These are phyloP conservation scores for Populus hybrid DNA, from an alignment of 441 rosid genomes.

Conservation along the genomic window DNA sequence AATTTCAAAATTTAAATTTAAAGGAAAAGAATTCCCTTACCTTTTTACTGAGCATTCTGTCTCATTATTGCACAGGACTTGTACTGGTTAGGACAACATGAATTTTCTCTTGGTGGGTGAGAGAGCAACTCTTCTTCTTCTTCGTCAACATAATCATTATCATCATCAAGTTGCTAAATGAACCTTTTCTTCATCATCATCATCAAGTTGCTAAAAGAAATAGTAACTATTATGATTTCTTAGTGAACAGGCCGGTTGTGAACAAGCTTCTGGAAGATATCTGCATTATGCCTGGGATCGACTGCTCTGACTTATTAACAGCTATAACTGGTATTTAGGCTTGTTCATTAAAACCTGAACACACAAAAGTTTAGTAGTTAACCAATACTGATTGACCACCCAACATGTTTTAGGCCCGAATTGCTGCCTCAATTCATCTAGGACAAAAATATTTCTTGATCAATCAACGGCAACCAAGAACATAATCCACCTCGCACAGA, in stretches of 20 bases:
- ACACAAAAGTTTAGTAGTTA: background rate
- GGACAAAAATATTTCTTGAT: slow-evolving; percentile 16
- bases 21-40: background rate
- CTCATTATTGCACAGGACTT: slow-evolving; percentile 27
- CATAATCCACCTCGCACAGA: slow-evolving; percentile 46
- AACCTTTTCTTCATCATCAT: background rate
- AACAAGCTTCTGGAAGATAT: slow-evolving; percentile 27
- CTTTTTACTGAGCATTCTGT: background rate
- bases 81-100: slow-evolving; percentile 39
- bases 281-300: slow-evolving; percentile 27
- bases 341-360: background rate
- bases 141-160: no score
- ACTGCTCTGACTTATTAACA: slow-evolving; percentile 30
- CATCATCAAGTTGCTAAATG: background rate
- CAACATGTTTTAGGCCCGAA: slow-evolving; percentile 28
- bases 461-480: slow-evolving; percentile 47
- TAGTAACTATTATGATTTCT: background rate
- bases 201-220: background rate
- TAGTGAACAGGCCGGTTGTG: slow-evolving; percentile 29
- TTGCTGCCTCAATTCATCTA: slow-evolving; percentile 43
- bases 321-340: slow-evolving; percentile 34
- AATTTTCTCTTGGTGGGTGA: slow-evolving; percentile 43
- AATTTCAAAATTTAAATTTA: background rate
- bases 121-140: background rate
- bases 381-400: background rate